A percentile compares a stretch with the other conserved stretches of the same genome.
phyloP scores from a whole-genome alignment of 352 stramenopile species.

The Globisporangium megalacanthum region DNA sequence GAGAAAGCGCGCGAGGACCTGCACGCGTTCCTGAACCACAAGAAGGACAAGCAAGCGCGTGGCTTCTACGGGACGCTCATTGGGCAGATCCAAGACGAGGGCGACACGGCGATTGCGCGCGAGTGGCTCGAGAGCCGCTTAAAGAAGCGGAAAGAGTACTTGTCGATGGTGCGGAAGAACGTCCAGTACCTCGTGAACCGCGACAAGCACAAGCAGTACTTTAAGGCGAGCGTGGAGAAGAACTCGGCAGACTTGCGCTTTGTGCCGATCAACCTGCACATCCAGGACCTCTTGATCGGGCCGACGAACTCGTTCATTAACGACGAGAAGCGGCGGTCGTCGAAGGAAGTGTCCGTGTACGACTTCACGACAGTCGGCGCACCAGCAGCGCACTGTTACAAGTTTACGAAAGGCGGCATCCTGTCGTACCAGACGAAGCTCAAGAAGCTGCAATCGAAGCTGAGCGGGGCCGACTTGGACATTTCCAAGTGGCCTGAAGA shows the following conservation, averaged over 20 bases:
- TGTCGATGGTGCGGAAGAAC: constrained; percentile 75
- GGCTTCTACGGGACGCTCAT: constrained; percentile 86
- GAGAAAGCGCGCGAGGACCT: constrained; percentile 78
- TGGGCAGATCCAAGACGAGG: constrained; percentile 83
- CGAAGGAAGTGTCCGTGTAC: constrained; percentile 80
- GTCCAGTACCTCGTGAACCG: constrained; percentile 84
- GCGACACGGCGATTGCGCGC: constrained; percentile 61
- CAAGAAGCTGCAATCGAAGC: constrained; percentile 79
- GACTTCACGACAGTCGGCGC: constrained; percentile 85
- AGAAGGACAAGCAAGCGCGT: constrained; percentile 79
- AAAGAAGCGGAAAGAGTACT: constrained; percentile 76
- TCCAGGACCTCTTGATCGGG: constrained; percentile 80
- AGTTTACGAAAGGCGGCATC: constrained; percentile 85
- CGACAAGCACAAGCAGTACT: constrained; percentile 87
- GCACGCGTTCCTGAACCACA: constrained; percentile 75
- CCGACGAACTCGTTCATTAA: constrained; percentile 83
- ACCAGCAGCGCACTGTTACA: constrained; percentile 76
- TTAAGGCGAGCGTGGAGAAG: constrained; percentile 87
- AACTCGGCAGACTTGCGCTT: constrained; percentile 79
- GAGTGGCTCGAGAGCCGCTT: constrained; percentile 80
- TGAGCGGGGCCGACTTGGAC: constrained; percentile 62
- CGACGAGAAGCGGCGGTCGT: constrained; percentile 64
- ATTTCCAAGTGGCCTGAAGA: constrained; percentile 77
- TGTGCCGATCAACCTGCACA: constrained; percentile 85
- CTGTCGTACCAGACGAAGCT: constrained; percentile 69